Evolutionary conservation across 2,329 filamentous ascomycete genomes (phyloP).

Genomic region (Rachicladosporium sp.): DNA sequence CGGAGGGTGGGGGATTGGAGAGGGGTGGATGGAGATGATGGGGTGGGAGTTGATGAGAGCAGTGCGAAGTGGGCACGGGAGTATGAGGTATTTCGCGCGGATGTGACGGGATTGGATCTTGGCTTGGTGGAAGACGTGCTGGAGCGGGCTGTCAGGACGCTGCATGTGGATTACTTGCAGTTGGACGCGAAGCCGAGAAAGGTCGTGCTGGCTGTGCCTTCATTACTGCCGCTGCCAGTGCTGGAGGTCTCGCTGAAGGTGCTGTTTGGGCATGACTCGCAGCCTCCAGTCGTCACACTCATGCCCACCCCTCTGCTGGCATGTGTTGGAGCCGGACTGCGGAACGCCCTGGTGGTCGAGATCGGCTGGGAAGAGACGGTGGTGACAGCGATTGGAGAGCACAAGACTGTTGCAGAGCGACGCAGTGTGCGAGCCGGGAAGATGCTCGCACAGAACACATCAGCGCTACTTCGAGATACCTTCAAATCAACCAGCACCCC

Average conservation of each 20-base stretch:
- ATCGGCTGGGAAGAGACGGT: conserved; percentile 87
- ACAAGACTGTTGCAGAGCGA: conserved; percentile 61
- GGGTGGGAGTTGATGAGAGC: conserved; percentile 17
- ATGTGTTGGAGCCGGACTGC: conserved; percentile 65
- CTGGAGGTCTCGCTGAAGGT: conserved; percentile 64
- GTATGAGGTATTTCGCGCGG: conserved; percentile 65
- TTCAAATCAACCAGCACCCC: conserved; percentile 24
- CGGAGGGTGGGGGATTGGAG: conserved; percentile 65
- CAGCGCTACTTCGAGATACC: conserved; percentile 45
- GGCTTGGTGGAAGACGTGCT: conserved; percentile 76
- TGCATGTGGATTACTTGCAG: conserved; percentile 63
- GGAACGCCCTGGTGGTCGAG: conserved; percentile 78
- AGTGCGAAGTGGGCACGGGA: conserved; percentile 48
- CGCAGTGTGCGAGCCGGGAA: conserved; percentile 66
- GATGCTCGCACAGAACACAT: conserved; percentile 56
- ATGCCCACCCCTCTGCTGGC: conserved; percentile 65
- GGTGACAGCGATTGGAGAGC: conserved; percentile 80
- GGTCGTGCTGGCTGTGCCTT: conserved; percentile 63
- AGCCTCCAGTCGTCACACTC: conserved; percentile 68
- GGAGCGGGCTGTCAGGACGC: conserved; percentile 68
- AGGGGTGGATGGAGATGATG: conserved; percentile 1
- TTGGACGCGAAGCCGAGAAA: conserved; percentile 50
- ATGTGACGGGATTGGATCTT: conserved; percentile 61
- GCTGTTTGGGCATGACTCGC: conserved; percentile 68
- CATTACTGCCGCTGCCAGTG: conserved; percentile 63